Percentiles rank a stretch among this genome's conserved stretches.
phyloP scores from a whole-genome alignment of 2,329 filamentous ascomycete genomes.

The Emmonsiellopsis sp. region DNA sequence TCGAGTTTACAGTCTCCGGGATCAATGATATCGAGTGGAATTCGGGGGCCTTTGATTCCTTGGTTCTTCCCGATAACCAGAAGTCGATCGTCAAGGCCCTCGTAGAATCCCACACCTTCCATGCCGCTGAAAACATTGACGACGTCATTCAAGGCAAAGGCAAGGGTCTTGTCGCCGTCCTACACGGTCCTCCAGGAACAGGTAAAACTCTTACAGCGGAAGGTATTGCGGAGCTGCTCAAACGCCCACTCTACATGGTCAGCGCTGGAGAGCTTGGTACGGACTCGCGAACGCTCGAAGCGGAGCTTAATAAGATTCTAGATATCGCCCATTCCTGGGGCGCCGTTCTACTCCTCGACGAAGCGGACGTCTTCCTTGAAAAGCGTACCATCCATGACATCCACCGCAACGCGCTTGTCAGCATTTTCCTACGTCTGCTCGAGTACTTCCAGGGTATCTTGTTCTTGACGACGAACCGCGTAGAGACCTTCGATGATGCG shows the following conservation, averaged over 20 bases:
- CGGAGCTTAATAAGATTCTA: constrained; percentile 71
- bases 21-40: constrained; percentile 80
- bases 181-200: constrained; percentile 78
- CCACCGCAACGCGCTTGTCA: constrained; percentile 75
- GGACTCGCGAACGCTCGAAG: constrained; percentile 63
- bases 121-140: constrained; percentile 72
- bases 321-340: constrained; percentile 82
- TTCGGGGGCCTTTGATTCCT: constrained; percentile 67
- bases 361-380: constrained; percentile 78
- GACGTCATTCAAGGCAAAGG: constrained; percentile 78
- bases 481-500: constrained; percentile 79
- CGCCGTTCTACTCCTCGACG: constrained; percentile 74
- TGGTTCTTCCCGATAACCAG: constrained; percentile 60
- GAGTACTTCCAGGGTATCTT: constrained; percentile 91
- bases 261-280: constrained; percentile 75
- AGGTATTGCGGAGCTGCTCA: constrained; percentile 73
- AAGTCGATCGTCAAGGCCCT: constrained; percentile 68
- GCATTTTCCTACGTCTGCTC: constrained; percentile 74
- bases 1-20: constrained; percentile 74
- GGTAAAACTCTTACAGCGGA: constrained; percentile 86
- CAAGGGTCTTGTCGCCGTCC: constrained; percentile 70
- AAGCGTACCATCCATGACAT: constrained; percentile 75
- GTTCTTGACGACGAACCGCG: constrained; percentile 82
- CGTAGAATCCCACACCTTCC: constrained; percentile 75
- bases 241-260: constrained; percentile 74